phyloP scores from a whole-genome alignment of 164 flowering plant genomes.

The Tetrastigma voinierianum region DNA sequence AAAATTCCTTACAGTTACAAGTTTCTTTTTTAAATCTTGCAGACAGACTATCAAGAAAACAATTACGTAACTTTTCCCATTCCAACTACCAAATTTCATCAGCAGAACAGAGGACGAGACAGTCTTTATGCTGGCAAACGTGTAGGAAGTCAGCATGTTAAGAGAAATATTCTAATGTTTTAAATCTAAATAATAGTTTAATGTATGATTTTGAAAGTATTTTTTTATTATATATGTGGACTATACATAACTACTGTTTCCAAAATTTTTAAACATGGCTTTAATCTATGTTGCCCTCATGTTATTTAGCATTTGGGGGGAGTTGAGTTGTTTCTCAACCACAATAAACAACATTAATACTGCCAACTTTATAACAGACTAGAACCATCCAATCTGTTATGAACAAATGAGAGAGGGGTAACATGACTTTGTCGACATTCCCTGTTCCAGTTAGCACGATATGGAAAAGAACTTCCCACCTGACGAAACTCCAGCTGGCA shows the following conservation, averaged over 20 bases:
- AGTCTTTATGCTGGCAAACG: too few relatives aligned
- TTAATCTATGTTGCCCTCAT: background rate
- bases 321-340: background rate
- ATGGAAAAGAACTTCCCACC: background rate
- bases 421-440: background rate
- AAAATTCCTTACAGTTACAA: background rate
- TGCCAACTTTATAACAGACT: background rate
- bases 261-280: background rate
- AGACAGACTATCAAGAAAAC: background rate
- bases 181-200: too few relatives aligned
- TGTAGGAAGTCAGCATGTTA: too few relatives aligned
- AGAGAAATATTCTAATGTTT: too few relatives aligned
- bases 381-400: background rate
- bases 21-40: too few relatives aligned
- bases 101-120: too few relatives aligned
- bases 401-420: background rate
- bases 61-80: background rate
- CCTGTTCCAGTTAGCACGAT: background rate
- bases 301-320: background rate
- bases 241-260: background rate
- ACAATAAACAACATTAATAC: background rate
- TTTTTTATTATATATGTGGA: background rate
- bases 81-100: too few relatives aligned
- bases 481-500: background rate
- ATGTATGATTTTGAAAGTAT: background rate